Base-by-base conservation (phyloP, 305 asterid genomes). In the Fraxinus floribunda region DNA sequence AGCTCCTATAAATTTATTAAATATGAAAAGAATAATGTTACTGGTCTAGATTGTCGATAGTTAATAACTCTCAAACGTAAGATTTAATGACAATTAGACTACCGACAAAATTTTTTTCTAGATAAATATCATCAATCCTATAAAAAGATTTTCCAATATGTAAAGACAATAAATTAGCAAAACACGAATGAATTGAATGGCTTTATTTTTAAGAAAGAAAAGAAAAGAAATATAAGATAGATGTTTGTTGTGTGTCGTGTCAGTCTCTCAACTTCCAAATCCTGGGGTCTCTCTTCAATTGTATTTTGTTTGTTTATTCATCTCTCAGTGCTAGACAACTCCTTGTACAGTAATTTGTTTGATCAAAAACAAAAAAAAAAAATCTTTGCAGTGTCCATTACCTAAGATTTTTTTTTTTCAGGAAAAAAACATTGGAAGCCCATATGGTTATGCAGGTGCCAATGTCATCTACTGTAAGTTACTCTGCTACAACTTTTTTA, bases 351-450 rank as follows among this genome's bases (percentile, higher is more conserved):
- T 72, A 39, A 41, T 76, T 84, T 83, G 83, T 10, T 76, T 81
- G 20, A 3, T 41, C 76, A 35, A 29, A 4, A 77, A 75, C 80
- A 62, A 26, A 29, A 29, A 29, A 29, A 29, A 29, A 29, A 29
- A 64, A 55, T 78, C 32, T 80, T 68, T 39, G 44, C 73, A 79
- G 81, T 36, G 44, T 84, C 20, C 80, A 78, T 82, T 57, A 76
- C 82, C 87, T 86, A 84, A 87, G 86, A 78, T 78, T 87, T 86
- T 88, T 87, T 86, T 88, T 29, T 29, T 88, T 88, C 88, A 81
- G 90, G 18, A 13, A 46, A 46, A 10, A 46, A 13, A 46, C 18
- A 46, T 46, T 46, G 60, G 15, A 15, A 46, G 18, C 18, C 57
- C 57, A 13, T 46, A 13, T 13, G 57, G 18, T 49, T 46, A 49